Base-by-base conservation (phyloP, 2,329 filamentous ascomycete genomes). In the Colletotrichum zoysiae region DNA sequence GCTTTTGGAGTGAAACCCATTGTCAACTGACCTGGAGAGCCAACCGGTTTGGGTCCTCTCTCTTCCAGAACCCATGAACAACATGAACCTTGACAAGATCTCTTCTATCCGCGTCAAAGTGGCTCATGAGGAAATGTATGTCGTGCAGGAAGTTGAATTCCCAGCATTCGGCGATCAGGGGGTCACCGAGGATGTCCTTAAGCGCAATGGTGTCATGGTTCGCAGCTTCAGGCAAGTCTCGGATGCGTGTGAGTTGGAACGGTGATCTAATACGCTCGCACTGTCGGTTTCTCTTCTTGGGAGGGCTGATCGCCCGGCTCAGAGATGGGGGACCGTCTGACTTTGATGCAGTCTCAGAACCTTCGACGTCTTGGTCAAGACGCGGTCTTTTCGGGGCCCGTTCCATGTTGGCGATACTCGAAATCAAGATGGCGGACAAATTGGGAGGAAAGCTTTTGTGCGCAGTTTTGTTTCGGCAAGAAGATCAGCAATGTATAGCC, bases 111-210 rank as follows among this genome's bases (percentile, higher is more conserved):
- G 80, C 75, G 73, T 90, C 86, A 65, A 91, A 86, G 5, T 87
- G 84, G 33, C 79, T 76, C 82, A 90, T 84, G 30, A 90, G 76
- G 71, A 89, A 91, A 53, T 83, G 80, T 16, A 91, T 79, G 74
- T 92, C 87, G 73, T 92, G 88, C 1, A 92, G 77, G 66, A 84
- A 93, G 76, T 93, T 93, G 79, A 93, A 93, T 66, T 91, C 86
- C 91, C 91, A 93, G 74, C 88, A 89, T 77, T 92, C 89, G 50
- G 87, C 86, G 66, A 96, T 93, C 73, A 94, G 84, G 0, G 93
- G 92, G 78, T 95, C 90, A 0, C 92, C 89, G 1, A 97, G 85
- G 7, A 97, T 85, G 70, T 94, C 92, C 5, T 83, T 82, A 12
- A 96, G 83, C 1, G 85, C 86, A 44, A 95, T 81, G 0, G 93